Evolutionary conservation across 345 rosid genomes (phyloP).

Genomic region (Eucalyptus melliodora): DNA sequence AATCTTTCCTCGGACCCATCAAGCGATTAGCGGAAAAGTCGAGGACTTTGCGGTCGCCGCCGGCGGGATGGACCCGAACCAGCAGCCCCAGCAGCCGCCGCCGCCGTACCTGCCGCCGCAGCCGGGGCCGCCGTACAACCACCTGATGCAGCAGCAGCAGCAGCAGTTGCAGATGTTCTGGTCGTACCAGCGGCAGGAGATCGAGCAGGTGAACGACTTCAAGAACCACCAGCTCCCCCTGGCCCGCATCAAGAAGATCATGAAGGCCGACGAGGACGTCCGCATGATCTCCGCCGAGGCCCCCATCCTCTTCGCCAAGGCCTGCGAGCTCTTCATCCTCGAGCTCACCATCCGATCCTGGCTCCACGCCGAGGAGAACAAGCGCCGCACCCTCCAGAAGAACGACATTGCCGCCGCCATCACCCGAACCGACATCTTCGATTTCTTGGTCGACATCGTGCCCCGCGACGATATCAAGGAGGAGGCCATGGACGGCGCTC

Average conservation of each 20-base stretch:
- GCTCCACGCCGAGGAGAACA: constrained; percentile 97
- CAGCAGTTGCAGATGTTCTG: constrained; percentile 89
- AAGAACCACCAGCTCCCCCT: constrained; percentile 96
- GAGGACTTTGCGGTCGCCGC: constrained; percentile 4
- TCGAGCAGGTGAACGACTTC: constrained; percentile 89
- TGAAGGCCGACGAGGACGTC: constrained; percentile 98
- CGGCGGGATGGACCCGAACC: background rate
- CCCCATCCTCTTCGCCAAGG: constrained; percentile 84
- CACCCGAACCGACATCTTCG: constrained; percentile 84
- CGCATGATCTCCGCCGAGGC: constrained; percentile 99
- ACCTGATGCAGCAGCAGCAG: constrained; percentile 86
- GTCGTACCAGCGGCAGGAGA: constrained; percentile 81
- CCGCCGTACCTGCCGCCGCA: constrained; percentile 36
- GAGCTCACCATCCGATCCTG: constrained; percentile 94
- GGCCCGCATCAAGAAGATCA: constrained; percentile 92
- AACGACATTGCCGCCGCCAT: constrained; percentile 94
- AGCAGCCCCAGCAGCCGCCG: constrained; percentile 43
- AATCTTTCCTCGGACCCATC: background rate
- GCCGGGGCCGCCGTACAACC: constrained; percentile 48
- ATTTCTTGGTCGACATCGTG: constrained; percentile 81
- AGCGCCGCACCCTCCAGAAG: constrained; percentile 88
- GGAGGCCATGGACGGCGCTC: constrained; percentile 13
- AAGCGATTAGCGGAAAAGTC: background rate
- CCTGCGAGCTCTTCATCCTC: constrained; percentile 91
- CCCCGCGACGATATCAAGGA: constrained; percentile 91